Percentiles rank a stretch among this genome's conserved stretches.
Evolutionary conservation across 805 yeast species (phyloP).

Genomic region (Tanozyma kutaoensis): DNA sequence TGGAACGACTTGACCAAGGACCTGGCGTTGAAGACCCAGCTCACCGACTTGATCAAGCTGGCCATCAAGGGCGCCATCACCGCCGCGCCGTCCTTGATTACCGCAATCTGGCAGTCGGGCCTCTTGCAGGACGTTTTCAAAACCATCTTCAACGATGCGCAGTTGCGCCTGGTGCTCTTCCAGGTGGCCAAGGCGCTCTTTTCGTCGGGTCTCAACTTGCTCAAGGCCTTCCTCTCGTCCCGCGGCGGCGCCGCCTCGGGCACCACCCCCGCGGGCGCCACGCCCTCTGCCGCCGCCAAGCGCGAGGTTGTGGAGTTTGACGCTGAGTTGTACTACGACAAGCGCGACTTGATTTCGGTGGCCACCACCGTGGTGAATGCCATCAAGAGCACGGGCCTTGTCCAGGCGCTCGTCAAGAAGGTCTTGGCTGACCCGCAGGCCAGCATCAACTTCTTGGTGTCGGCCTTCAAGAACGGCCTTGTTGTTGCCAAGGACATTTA

Average conservation of each 20-base stretch:
- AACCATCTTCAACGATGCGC: conserved; percentile 16
- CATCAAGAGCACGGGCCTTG: conserved; percentile 22
- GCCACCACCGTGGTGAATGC: conserved; percentile 13
- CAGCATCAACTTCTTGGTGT: conserved; percentile 16
- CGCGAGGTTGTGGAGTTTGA: conserved; percentile 6
- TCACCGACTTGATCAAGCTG: conserved; percentile 14
- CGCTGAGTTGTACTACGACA: conserved; percentile 15
- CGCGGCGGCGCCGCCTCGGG: conserved; percentile 5
- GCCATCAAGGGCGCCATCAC: conserved; percentile 20
- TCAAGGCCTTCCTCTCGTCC: conserved; percentile 8
- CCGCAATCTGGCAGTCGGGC: conserved; percentile 28
- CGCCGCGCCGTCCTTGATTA: conserved; percentile 26
- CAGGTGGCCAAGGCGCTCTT: conserved; percentile 20
- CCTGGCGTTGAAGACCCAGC: conserved; percentile 12
- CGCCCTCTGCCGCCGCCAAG: conserved; percentile 7
- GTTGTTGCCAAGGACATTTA: conserved; percentile 20
- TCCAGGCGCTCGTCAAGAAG: conserved; percentile 16
- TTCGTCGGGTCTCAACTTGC: conserved; percentile 16
- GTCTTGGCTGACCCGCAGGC: conserved; percentile 23
- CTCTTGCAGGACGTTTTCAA: conserved; percentile 18
- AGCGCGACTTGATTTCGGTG: conserved; percentile 21
- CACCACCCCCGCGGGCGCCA: conserved; percentile 7
- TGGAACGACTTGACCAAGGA: conserved; percentile 21
- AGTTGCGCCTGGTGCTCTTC: conserved; percentile 19
- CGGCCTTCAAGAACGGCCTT: conserved; percentile 19